A percentile compares a stretch with the other conserved stretches of the same genome.
These are phyloP conservation scores for Trichosporon ovoides DNA, from an alignment of 1,284 basidiomycete genomes.

Conservation along the genomic window DNA sequence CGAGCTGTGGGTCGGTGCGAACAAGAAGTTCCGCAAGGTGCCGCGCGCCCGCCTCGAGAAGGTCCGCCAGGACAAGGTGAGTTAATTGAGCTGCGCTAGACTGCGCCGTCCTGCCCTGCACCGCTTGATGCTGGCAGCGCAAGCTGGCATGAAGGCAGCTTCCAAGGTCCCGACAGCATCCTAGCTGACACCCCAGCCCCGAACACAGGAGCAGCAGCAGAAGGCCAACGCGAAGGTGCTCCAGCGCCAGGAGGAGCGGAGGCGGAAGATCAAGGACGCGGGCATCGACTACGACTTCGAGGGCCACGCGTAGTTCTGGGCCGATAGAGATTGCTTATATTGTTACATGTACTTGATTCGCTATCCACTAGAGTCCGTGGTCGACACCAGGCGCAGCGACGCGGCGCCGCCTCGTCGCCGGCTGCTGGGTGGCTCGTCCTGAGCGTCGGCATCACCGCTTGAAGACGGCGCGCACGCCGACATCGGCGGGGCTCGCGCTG, in stretches of 20 bases:
- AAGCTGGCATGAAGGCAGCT: too few species aligned
- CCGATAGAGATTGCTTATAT: constrained; percentile 4
- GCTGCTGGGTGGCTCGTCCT: too few species aligned
- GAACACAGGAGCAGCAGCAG: constrained; percentile 66
- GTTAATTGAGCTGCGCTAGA: too few species aligned
- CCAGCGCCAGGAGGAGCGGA: constrained; percentile 70
- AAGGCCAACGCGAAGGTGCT: constrained; percentile 65
- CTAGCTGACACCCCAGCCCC: constrained; percentile 53
- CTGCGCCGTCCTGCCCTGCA: too few species aligned
- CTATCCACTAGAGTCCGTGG: background rate
- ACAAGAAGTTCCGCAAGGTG: constrained; percentile 76
- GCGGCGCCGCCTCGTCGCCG: background rate
- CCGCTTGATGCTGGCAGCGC: too few species aligned
- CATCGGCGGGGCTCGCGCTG: constrained; percentile 17
- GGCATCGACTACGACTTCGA: constrained; percentile 90
- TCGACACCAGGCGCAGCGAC: background rate
- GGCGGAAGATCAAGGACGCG: constrained; percentile 68
- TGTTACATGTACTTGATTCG: constrained; percentile 7
- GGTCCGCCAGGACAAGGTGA: constrained; percentile 73
- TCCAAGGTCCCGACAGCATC: too few species aligned
- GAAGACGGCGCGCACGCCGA: constrained; percentile 20
- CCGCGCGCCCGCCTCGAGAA: constrained; percentile 69
- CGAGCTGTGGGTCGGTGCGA: constrained; percentile 93
- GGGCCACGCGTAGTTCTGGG: constrained; percentile 38
- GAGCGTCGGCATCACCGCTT: constrained; percentile 10